Conservation (phyloP, 2,329 filamentous ascomycete genomes). For the Verticillium dahliae region DNA sequence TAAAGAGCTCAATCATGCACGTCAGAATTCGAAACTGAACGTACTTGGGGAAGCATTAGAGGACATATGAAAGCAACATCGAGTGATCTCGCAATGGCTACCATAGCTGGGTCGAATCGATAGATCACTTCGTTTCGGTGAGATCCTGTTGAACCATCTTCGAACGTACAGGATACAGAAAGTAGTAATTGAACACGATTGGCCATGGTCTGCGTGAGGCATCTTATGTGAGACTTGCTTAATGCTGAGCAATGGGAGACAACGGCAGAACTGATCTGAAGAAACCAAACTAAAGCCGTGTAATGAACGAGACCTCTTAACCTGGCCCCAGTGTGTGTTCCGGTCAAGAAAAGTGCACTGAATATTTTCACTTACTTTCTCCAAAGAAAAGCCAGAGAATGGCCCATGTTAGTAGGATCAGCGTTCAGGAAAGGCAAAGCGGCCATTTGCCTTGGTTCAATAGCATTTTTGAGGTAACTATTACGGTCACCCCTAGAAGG, state of each 20-base stretch:
- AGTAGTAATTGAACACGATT: slow-evolving; percentile 46
- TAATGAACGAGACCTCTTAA: background rate
- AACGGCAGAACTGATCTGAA: slow-evolving; percentile 13
- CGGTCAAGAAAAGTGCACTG: background rate
- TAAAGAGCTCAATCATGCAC: slow-evolving; percentile 41
- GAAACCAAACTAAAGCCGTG: slow-evolving; percentile 13
- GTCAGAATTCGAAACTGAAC: slow-evolving; percentile 35
- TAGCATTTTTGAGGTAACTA: too few relatives aligned
- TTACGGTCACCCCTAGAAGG: too few relatives aligned
- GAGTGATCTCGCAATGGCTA: slow-evolving; percentile 17
- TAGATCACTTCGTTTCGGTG: slow-evolving; percentile 39
- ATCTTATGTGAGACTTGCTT: slow-evolving; percentile 26
- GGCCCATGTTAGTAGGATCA: too few relatives aligned
- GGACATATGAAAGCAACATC: slow-evolving; percentile 18
- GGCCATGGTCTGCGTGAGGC: slow-evolving; percentile 45
- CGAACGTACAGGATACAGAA: slow-evolving; percentile 33
- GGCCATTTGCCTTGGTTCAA: too few relatives aligned
- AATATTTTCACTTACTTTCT: background rate
- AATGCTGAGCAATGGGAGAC: background rate
- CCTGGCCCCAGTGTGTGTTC: background rate
- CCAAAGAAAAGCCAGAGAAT: background rate
- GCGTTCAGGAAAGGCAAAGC: too few relatives aligned
- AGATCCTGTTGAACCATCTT: slow-evolving; percentile 39
- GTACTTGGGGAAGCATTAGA: slow-evolving; percentile 10
- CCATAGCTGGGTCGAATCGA: slow-evolving; percentile 19